Base-by-base conservation (phyloP, 1,139 yeast species). In the Kluyveromyces marxianus region DNA sequence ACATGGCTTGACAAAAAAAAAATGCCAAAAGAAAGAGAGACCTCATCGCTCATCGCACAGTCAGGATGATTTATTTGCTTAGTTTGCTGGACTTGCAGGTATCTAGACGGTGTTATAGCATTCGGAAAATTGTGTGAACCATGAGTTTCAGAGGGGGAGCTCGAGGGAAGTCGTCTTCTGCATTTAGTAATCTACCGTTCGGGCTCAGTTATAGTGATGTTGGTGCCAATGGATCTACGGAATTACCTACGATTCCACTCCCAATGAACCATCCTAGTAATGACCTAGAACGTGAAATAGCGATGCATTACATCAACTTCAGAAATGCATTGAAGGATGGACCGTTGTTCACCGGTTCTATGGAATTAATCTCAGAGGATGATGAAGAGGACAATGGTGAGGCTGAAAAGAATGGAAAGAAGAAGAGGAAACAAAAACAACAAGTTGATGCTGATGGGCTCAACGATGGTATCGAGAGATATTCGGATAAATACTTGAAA, bases 251-350 rank as follows among this genome's bases (percentile, higher is more conserved):
- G 10, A 58, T 69, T 7, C 70, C 71, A n/a, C 60, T 84, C 28
- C 96, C 96, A 0, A 76, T 86, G 1, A 84, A 83, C 62, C 84
- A 85, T 2, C 74, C 80, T 3, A 67, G 81, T 28, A 74, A 75
- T 3, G 68, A 69, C 5, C 55, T 60, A 31, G 96, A 89, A 60
- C 71, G 74, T 47, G 68, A 71, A n/a, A 70, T 77, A 7, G 83
- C 90, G 3, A 74, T 77, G 42, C 89, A 82, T 54, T 76, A 81
- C 48, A 73, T 83, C 32, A 75, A 79, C 48, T 74, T 85, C 51
- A 66, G 76, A 38, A 74, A 72, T 29, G 66, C 78, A 26, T 71
- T 88, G 60, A 72, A 75, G 42, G 87, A 84, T 50, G 90, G 96
- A 0, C 86, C 95, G 0, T 83, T 89, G 51, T 84, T 72, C 59